Conservation (phyloP, 2,329 filamentous ascomycete genomes). For the Stachybotrys echinatus region DNA sequence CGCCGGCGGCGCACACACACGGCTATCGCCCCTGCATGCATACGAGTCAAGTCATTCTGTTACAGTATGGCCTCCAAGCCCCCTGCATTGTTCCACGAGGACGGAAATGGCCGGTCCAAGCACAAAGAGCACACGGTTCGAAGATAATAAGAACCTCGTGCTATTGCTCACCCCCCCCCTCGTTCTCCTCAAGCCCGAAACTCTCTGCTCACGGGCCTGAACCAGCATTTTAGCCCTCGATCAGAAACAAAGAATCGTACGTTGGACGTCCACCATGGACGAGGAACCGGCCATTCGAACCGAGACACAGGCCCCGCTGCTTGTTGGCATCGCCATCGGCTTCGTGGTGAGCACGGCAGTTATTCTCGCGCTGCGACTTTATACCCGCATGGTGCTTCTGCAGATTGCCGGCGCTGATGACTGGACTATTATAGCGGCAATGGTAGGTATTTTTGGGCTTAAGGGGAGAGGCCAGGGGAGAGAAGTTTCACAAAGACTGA, state of each 20-base stretch:
- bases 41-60: too few relatives aligned
- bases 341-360: constrained; percentile 10
- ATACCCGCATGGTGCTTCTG: constrained; percentile 15
- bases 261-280: background rate
- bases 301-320: constrained; percentile 13
- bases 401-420: constrained; percentile 19
- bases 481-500: background rate
- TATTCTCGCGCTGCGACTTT: constrained; percentile 13
- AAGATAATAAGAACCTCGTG: too few relatives aligned
- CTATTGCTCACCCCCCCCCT: too few relatives aligned
- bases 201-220: too few relatives aligned
- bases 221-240: too few relatives aligned
- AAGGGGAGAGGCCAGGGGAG: background rate
- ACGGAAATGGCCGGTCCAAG: too few relatives aligned
- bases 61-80: too few relatives aligned
- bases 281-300: constrained; percentile 5
- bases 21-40: too few relatives aligned
- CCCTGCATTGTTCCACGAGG: too few relatives aligned
- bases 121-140: too few relatives aligned
- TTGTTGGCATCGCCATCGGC: constrained; percentile 13
- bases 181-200: too few relatives aligned
- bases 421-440: constrained; percentile 17
- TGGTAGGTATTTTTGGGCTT: constrained; percentile 6
- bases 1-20: too few relatives aligned
- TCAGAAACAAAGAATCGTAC: background rate